phyloP scores from a whole-genome alignment of 345 rosid species.

The Anastatica hierochuntica region DNA sequence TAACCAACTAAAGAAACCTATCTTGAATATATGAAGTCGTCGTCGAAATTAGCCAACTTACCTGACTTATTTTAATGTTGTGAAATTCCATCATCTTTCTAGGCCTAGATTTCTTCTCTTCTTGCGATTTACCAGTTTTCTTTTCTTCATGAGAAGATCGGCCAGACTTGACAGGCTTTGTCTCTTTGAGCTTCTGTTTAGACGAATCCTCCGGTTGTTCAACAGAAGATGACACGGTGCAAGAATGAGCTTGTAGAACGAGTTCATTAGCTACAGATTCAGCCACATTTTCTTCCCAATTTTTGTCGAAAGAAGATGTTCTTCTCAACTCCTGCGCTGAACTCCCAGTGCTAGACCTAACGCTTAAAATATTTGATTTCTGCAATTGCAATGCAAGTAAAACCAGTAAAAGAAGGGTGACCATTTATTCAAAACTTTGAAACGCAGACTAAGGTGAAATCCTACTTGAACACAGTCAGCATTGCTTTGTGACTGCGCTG shows the following conservation, averaged over 20 bases:
- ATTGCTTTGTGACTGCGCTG: slow-evolving; percentile 27
- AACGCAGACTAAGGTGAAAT: slow-evolving; percentile 3
- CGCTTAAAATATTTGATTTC: slow-evolving; percentile 38
- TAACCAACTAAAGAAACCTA: slow-evolving; percentile 5
- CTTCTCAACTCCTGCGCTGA: slow-evolving; percentile 63
- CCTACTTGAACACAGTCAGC: slow-evolving; percentile 39
- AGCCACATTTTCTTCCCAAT: slow-evolving; percentile 88
- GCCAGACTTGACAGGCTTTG: slow-evolving; percentile 54
- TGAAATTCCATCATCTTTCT: slow-evolving; percentile 83
- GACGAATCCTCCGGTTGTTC: slow-evolving; percentile 70
- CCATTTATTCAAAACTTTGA: not conserved
- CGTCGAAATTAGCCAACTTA: slow-evolving; percentile 18
- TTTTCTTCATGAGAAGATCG: slow-evolving; percentile 87
- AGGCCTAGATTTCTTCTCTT: slow-evolving; percentile 88
- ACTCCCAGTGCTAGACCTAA: slow-evolving; percentile 34
- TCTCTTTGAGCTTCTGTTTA: slow-evolving; percentile 57
- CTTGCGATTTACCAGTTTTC: slow-evolving; percentile 63
- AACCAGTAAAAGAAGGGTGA: not conserved
- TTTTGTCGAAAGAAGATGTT: slow-evolving; percentile 80
- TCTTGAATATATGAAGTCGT: not conserved
- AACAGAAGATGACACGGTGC: slow-evolving; percentile 42
- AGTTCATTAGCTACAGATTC: slow-evolving; percentile 84
- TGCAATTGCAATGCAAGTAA: slow-evolving; percentile 21
- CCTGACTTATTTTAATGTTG: slow-evolving; percentile 96
- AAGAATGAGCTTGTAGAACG: slow-evolving; percentile 56